These are phyloP conservation scores for Bipolaris gigantea DNA, from an alignment of 2,329 filamentous ascomycete species.

Conservation along the genomic window DNA sequence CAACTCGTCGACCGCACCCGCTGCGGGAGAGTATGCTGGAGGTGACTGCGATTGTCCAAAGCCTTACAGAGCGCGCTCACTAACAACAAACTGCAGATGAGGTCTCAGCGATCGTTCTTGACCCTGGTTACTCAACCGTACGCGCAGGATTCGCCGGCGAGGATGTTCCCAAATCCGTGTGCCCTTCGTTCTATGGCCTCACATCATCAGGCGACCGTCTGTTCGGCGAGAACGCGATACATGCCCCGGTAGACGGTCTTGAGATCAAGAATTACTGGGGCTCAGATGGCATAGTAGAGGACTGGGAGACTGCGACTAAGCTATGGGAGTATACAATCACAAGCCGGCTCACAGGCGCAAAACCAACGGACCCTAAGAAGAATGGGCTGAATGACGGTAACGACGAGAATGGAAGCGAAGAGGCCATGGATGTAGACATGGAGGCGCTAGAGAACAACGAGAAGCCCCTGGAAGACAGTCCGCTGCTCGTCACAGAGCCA, in stretches of 20 bases:
- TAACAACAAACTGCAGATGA: constrained; percentile 67
- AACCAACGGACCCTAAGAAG: constrained; percentile 67
- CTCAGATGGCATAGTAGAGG: constrained; percentile 85
- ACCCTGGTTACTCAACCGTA: constrained; percentile 87
- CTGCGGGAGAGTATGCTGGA: constrained; percentile 52
- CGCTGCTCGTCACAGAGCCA: constrained; percentile 89
- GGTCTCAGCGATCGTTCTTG: constrained; percentile 93
- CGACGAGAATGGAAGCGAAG: constrained; percentile 61
- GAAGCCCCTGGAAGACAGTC: constrained; percentile 84
- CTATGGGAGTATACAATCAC: constrained; percentile 94
- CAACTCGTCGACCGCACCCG: constrained; percentile 45
- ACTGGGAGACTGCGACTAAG: constrained; percentile 89
- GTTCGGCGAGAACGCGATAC: constrained; percentile 89
- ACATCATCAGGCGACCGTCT: constrained; percentile 58
- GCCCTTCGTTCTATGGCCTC: constrained; percentile 84
- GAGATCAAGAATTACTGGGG: constrained; percentile 93
- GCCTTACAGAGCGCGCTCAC: constrained; percentile 7
- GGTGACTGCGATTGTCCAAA: constrained; percentile 31
- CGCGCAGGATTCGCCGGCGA: constrained; percentile 97
- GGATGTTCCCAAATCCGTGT: constrained; percentile 91
- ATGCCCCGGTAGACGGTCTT: constrained; percentile 72
- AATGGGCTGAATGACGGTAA: constrained; percentile 83
- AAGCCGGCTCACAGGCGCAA: constrained; percentile 79
- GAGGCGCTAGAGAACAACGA: constrained; percentile 63
- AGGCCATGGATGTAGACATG: constrained; percentile 57